These are phyloP conservation scores for Moricandia moricandioides DNA, from an alignment of 345 rosid species.

Conservation along the genomic window DNA sequence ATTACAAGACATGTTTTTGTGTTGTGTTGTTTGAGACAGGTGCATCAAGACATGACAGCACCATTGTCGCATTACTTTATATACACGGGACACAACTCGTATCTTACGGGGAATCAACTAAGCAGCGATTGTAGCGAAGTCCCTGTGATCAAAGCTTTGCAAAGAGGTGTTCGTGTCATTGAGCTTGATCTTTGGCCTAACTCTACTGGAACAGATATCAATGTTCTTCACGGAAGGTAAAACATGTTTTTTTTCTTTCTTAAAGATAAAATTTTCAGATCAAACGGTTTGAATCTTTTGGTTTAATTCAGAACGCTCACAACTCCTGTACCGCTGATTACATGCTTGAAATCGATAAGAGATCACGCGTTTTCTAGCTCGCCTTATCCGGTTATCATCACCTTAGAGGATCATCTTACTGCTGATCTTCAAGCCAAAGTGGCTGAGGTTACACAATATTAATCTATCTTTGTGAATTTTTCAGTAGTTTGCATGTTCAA, in stretches of 20 bases:
- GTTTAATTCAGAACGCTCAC: neutral
- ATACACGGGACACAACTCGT: neutral
- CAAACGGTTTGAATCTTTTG: neutral
- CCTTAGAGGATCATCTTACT: neutral
- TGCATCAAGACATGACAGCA: neutral
- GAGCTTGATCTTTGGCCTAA: neutral
- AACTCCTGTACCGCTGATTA: neutral
- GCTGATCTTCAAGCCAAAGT: neutral
- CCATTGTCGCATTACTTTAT: neutral
- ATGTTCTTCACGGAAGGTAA: neutral
- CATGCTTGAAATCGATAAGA: neutral
- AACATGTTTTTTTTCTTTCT: neutral
- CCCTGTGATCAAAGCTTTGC: neutral
- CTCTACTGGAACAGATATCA: neutral
- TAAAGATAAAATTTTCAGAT: neutral
- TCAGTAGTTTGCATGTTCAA: neutral
- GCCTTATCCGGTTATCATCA: neutral
- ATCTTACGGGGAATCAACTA: neutral
- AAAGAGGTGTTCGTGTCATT: neutral
- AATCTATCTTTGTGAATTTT: neutral
- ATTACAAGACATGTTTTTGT: neutral
- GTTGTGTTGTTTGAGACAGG: neutral
- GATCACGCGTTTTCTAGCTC: neutral
- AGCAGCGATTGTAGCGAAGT: slow-evolving; percentile 1
- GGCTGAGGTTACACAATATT: neutral